These are phyloP conservation scores for Castanea mollissima DNA, from an alignment of 306 rosid species.

Conservation along the genomic window DNA sequence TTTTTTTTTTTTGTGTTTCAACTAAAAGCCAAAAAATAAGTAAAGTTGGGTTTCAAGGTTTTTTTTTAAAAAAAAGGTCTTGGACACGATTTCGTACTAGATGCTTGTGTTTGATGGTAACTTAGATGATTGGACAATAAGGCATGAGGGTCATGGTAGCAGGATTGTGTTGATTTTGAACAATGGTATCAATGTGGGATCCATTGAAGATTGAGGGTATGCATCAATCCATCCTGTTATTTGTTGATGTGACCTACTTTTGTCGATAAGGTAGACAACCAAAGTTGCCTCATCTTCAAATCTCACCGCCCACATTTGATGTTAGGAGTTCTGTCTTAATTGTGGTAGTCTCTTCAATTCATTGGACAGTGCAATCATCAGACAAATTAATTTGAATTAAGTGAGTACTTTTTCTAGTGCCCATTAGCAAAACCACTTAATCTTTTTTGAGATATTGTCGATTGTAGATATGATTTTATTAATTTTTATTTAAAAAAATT, in stretches of 20 bases:
- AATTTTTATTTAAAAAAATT: too few relatives aligned
- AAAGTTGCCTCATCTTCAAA: conserved; percentile 23
- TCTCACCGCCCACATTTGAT: conserved; percentile 38
- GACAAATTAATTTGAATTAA: neutral
- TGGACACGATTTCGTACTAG: conserved; percentile 9
- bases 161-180: conserved; percentile 23
- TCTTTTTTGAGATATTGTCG: too few relatives aligned
- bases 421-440: neutral
- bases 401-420: neutral
- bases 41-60: too few relatives aligned
- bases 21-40: too few relatives aligned
- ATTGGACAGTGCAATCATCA: conserved; percentile 8
- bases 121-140: conserved; percentile 20
- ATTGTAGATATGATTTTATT: too few relatives aligned
- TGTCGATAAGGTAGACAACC: conserved; percentile 12
- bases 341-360: conserved; percentile 34
- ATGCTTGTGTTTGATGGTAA: conserved; percentile 11
- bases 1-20: too few relatives aligned
- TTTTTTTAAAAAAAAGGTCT: too few relatives aligned
- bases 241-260: conserved; percentile 20
- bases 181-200: conserved; percentile 61
- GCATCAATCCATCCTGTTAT: conserved; percentile 1
- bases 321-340: conserved; percentile 19
- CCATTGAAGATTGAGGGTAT: conserved; percentile 41
- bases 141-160: conserved; percentile 15